Evolutionary conservation across 129 eudicot species (phyloP), one percentile per base, ranked within the genome.

Genomic region (Artemisia tridentata): DNA sequence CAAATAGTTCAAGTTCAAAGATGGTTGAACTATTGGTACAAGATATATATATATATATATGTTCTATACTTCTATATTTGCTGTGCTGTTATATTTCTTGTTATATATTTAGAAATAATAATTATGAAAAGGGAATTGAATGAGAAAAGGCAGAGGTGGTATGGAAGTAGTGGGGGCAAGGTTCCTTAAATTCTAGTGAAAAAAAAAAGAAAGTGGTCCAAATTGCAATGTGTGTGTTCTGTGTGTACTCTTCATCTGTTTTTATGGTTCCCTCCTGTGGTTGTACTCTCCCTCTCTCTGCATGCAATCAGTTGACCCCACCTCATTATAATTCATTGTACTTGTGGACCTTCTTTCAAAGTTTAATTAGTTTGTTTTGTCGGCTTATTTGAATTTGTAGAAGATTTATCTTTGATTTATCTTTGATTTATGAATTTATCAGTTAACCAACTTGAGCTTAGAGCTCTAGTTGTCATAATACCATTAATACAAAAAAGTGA

Each of bases 131-230:
- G 15, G 25, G 15, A 75, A 75, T 45, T 75, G 61, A 75, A 67
- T 57, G 59, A 60, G 74, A 38, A 55, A 54, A 66, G 79, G 21
- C 45, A 46, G 21, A 55, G 79, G 47, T 69, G 63, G 72, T 52
- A 19, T 61, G 77, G 49, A 18, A 72, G 38, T 38, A 38, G 73
- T 66, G 72, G 79, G 79, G 79, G 67, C 67, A 5, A 58, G 60
- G 80, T 75, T 67, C 76, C 81, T 77, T 77, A 77, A 77, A 77
- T 77, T 70, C 75, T 64, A 62, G 71, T 77, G 81, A 67, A 46
- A 75, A 77, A 67, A 46, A 75, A 77, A 62, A 63, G 57, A 45
- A 77, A 77, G 81, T 77, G 81, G 81, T 77, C 81, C 81, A 70
- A 46, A 77, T 43, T 23, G 65, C 34, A 71, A 38, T 62, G 72